Evolutionary conservation across 768 basidiomycete species (phyloP).

Genomic region (Termitomyces heimii): DNA sequence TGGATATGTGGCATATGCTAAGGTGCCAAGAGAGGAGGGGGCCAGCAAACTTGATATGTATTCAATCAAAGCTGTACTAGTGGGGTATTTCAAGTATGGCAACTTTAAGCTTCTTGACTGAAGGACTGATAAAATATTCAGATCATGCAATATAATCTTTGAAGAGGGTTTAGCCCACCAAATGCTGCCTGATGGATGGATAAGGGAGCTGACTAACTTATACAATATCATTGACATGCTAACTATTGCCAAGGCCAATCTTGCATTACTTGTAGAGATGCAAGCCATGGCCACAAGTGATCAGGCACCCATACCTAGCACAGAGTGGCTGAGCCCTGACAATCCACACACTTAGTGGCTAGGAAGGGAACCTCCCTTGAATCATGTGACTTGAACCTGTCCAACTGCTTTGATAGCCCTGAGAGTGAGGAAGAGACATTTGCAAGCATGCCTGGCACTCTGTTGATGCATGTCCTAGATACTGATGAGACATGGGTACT

Average conservation of each 20-base stretch:
- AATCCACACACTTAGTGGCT: neutral
- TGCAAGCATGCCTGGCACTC: neutral
- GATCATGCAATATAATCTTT: neutral
- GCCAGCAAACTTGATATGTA: neutral
- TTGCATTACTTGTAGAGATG: no score
- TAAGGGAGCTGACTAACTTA: neutral
- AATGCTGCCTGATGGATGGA: neutral
- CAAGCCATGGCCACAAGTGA: no score
- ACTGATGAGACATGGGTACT: neutral
- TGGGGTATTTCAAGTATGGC: neutral
- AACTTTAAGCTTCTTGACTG: neutral
- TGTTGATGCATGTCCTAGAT: neutral
- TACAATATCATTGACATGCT: neutral
- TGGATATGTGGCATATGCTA: neutral
- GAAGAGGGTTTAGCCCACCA: neutral
- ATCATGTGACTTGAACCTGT: neutral
- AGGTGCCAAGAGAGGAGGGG: neutral
- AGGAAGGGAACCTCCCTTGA: neutral
- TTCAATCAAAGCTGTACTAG: neutral
- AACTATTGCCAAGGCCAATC: neutral
- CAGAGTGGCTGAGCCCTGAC: neutral
- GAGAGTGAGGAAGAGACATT: neutral
- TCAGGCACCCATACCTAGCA: no score
- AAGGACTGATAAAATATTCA: neutral
- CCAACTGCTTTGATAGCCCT: neutral